Conservation (phyloP, 208 protist species). For the Acanthamoeba culbertsoni region DNA sequence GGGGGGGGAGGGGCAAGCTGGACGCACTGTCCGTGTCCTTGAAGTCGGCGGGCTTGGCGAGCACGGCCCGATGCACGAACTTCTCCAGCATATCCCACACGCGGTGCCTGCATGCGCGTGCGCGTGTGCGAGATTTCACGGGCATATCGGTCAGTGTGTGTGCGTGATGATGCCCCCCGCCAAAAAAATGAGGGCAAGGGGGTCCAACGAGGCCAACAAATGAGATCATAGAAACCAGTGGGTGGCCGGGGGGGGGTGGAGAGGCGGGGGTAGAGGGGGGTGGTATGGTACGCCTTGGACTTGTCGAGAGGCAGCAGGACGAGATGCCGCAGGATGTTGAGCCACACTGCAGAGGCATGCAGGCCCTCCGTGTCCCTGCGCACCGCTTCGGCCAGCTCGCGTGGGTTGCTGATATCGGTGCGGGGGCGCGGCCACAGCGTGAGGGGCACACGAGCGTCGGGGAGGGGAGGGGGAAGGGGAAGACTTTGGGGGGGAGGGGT, state of each 20-base stretch:
- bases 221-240: too few species aligned
- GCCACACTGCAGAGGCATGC: neutral
- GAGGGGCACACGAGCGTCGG: neutral
- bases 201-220: too few species aligned
- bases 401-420: neutral
- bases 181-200: too few species aligned
- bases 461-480: too few species aligned
- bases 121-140: too few species aligned
- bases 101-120: neutral
- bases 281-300: neutral
- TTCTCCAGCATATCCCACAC: neutral
- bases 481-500: too few species aligned
- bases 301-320: neutral
- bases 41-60: neutral
- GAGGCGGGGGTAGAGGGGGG: too few species aligned
- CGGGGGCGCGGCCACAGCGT: neutral
- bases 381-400: neutral
- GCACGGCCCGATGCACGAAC: neutral
- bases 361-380: neutral
- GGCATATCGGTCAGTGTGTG: too few species aligned
- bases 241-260: too few species aligned
- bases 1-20: too few species aligned
- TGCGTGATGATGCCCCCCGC: too few species aligned
- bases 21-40: neutral
- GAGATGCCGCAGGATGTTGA: neutral